Percentiles rank a stretch among this genome's conserved stretches.
These are phyloP conservation scores for Herpetospermum pedunculosum DNA, from an alignment of 306 rosid genomes.

Conservation along the genomic window DNA sequence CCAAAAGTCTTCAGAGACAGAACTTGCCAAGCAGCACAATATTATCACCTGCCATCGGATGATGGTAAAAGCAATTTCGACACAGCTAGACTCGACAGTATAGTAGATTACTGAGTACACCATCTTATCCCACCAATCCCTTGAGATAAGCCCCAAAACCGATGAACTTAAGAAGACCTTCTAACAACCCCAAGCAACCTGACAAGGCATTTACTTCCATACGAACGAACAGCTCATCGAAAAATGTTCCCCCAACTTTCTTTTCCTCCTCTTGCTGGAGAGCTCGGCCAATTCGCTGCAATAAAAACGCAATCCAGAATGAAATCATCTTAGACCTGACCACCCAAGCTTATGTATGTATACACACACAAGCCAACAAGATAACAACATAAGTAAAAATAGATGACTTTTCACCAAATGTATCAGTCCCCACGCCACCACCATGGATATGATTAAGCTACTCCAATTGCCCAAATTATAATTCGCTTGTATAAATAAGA, in stretches of 20 bases:
- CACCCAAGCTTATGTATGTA: neutral
- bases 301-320: neutral
- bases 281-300: constrained; percentile 45
- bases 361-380: neutral
- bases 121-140: constrained; percentile 42
- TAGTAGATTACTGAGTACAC: constrained; percentile 30
- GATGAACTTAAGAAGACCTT: constrained; percentile 25
- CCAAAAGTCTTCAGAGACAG: constrained; percentile 4
- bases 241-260: constrained; percentile 36
- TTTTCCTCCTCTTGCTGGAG: constrained; percentile 29
- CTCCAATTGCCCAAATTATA: neutral
- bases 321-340: neutral
- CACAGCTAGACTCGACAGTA: constrained; percentile 15
- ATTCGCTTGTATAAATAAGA: neutral
- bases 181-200: constrained; percentile 61
- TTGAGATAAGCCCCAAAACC: constrained; percentile 35
- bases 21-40: constrained; percentile 5
- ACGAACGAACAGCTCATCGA: constrained; percentile 28
- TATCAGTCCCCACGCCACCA: neutral
- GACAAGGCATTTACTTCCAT: constrained; percentile 53
- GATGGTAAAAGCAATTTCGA: constrained; percentile 1
- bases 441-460: neutral
- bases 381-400: neutral
- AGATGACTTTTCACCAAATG: neutral
- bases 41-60: constrained; percentile 9